Evolutionary conservation across 345 rosid species (phyloP).

Genomic region (Combretum micranthum): DNA sequence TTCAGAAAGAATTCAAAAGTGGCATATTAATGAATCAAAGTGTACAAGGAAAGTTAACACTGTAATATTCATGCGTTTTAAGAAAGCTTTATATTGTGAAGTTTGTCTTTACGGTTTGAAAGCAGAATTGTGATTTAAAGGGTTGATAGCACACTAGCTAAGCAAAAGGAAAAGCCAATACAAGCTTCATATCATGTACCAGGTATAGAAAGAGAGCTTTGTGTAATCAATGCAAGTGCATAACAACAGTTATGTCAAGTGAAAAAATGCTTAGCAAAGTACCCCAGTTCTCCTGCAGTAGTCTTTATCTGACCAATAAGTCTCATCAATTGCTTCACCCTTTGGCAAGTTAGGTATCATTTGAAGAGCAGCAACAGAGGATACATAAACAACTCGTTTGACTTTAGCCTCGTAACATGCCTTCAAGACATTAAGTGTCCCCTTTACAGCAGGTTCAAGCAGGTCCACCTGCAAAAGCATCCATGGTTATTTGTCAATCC

Average conservation of each 20-base stretch:
- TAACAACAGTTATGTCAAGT: not conserved
- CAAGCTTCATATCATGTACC: too few relatives aligned
- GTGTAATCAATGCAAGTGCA: not conserved
- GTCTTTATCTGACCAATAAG: conserved; percentile 27
- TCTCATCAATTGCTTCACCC: conserved; percentile 19
- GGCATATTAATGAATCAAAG: too few relatives aligned
- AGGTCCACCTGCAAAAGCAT: conserved; percentile 16
- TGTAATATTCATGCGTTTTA: too few relatives aligned
- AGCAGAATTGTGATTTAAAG: too few relatives aligned
- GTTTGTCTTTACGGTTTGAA: too few relatives aligned
- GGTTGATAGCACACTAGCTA: too few relatives aligned
- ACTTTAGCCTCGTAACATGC: conserved; percentile 24
- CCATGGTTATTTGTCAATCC: too few relatives aligned
- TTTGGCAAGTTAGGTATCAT: conserved; percentile 23
- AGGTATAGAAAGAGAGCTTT: too few relatives aligned
- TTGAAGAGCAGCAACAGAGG: conserved; percentile 16
- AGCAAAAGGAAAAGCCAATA: too few relatives aligned
- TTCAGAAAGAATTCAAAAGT: too few relatives aligned
- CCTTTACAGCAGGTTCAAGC: conserved; percentile 26
- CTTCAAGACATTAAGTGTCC: conserved; percentile 26
- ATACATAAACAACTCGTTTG: conserved; percentile 23
- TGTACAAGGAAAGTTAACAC: too few relatives aligned
- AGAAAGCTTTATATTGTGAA: too few relatives aligned
- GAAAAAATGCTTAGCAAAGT: not conserved
- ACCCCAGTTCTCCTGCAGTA: conserved; percentile 23